phyloP scores from a whole-genome alignment of 805 yeast genomes.

The Teunomyces kruisii region DNA sequence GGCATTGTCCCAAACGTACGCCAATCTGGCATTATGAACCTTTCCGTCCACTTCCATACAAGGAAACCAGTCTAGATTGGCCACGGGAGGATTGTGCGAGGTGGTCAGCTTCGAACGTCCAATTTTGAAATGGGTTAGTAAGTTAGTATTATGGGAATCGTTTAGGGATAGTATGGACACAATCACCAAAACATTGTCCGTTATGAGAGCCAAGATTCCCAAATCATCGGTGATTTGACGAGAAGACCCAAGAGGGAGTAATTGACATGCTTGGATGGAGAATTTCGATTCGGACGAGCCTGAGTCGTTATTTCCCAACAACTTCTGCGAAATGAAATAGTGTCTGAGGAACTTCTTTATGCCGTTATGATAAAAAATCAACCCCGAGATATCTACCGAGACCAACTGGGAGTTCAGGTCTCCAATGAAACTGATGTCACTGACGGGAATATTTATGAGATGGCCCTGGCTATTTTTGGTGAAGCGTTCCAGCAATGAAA shows the following conservation, averaged over 20 bases:
- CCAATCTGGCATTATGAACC: conserved; percentile 45
- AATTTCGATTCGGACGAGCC: conserved; percentile 14
- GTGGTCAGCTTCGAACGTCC: conserved; percentile 40
- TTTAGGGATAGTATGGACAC: conserved; percentile 53
- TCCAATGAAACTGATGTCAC: conserved; percentile 27
- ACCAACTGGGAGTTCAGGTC: conserved; percentile 28
- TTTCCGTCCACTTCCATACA: conserved; percentile 31
- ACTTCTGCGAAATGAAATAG: conserved; percentile 45
- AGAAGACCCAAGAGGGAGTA: conserved; percentile 62
- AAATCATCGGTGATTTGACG: conserved; percentile 54
- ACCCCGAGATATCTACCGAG: conserved; percentile 33
- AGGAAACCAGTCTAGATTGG: conserved; percentile 61
- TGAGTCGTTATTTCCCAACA: conserved; percentile 49
- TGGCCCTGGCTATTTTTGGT: conserved; percentile 30
- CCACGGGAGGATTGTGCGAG: neutral
- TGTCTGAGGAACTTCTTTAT: conserved; percentile 55
- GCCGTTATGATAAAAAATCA: conserved; percentile 64
- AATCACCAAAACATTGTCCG: conserved; percentile 49
- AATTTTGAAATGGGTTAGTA: conserved; percentile 52
- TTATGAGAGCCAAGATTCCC: conserved; percentile 62
- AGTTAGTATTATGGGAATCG: conserved; percentile 20
- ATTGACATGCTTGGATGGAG: conserved; percentile 32
- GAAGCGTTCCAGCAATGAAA: conserved; percentile 23
- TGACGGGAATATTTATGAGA: conserved; percentile 22
- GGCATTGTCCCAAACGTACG: conserved; percentile 67